Base-by-base conservation (phyloP, 352 stramenopile species). In the Thalassiosira oceanica region DNA sequence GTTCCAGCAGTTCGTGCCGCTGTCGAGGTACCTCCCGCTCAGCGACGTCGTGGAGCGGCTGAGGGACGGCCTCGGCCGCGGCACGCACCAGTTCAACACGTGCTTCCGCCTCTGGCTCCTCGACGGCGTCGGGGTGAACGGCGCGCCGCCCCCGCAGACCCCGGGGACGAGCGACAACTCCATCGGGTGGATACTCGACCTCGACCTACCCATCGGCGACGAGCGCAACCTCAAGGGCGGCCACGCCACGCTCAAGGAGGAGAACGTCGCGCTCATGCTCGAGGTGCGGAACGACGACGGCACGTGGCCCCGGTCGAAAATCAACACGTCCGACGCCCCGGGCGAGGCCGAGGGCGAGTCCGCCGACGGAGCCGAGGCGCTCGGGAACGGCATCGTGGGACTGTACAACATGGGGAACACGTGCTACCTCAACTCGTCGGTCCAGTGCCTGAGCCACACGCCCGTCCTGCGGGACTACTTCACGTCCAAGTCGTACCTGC, bases 381-480 rank as follows among this genome's bases (percentile, higher is more conserved):
- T 80, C 11, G 84, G 84, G 8, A 76, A 91, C 72, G 84, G 84
- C 37, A 74, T 92, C 45, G 70, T 88, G 20, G 84, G 82, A 18
- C 49, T 90, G 44, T 84, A 87, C 42, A 92, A 92, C 61, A 89
- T 89, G 84, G 81, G 80, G 75, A 87, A 87, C 62, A 87, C 79
- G n/a, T 87, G 79, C 49, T 87, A 83, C 46, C 85, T 87, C 71
- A 87, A 87, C 55, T 71, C 75, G 0, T 62, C 75, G 0, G 21
- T 87, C 3, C 75, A 85, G 70, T 98, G 94, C 36, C 76, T 98
- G 42, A 92, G 84, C 35, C 90, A 97, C 60, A 90, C 94, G 6
- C 86, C 93, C 46, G 45, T 93, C 0, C 67, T 99, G 16, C 97
- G 95, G 8, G 74, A 87, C 3, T 95, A 97, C 69, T 99, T 99